Evolutionary conservation across 257 asterid genomes (phyloP), one percentile per base, ranked within the genome.

Genomic region (Linaria vulgaris): DNA sequence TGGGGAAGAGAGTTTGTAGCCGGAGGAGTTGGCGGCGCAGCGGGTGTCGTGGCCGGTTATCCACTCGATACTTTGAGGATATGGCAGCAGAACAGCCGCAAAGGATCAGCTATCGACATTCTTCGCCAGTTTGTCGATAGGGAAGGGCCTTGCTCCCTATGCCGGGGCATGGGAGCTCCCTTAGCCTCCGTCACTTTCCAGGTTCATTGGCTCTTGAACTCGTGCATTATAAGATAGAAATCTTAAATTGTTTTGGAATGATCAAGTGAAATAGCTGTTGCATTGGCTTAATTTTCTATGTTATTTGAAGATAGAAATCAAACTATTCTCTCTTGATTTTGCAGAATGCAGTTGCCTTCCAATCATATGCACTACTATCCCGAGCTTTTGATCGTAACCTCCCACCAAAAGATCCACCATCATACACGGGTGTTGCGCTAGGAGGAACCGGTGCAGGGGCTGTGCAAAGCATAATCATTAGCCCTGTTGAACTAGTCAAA

Each of bases 311-410:
- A 27, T 27, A 27, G 34, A 27, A 2, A 27, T 6, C 6, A 2
- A 27, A 27, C 34, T 27, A 3, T n/a, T 27, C 4, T 27, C 6
- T 49, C 27, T 73, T 69, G 69, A 58, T 57, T 43, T 41, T 51
- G 72, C 87, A 91, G 98, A 91, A 88, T 66, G 95, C 96, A 6
- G 63, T 86, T 62, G 91, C 76, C 27, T 91, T 88, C 78, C 96
- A 91, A 59, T 68, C 78, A 1, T 84, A 81, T 15, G 96, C 96
- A 0, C 27, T 31, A 0, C 83, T 91, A 4, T 82, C 95, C 12
- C 74, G 83, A 37, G 76, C 76, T 34, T 63, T 84, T 4, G 88
- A 83, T 76, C 52, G 20, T 1, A 58, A 67, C 34, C 11, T 44
- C 9, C 52, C 65, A n/a, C 21, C 64, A 1, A 24, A 47, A 1